A percentile compares a stretch with the other conserved stretches of the same genome.
These are phyloP conservation scores for Acacia confusa DNA, from an alignment of 306 rosid species.

Conservation along the genomic window DNA sequence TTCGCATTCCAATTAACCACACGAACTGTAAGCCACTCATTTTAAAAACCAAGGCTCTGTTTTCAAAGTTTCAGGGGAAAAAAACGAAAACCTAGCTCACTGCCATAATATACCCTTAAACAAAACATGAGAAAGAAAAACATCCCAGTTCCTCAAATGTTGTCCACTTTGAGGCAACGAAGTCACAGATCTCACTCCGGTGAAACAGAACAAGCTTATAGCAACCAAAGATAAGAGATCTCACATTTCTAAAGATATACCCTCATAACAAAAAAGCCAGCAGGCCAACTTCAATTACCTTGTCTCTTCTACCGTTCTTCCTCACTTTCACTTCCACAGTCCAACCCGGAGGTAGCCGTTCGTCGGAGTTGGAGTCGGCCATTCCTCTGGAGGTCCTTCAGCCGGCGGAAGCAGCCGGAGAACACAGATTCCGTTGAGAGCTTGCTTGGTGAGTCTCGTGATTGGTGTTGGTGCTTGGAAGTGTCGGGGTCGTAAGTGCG, in stretches of 20 bases:
- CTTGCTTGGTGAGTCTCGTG: background rate
- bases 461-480: background rate
- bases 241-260: slow-evolving; percentile 20
- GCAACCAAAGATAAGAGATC: slow-evolving; percentile 33
- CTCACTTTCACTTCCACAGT: slow-evolving; percentile 54
- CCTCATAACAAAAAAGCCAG: background rate
- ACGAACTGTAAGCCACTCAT: background rate
- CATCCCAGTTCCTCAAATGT: slow-evolving; percentile 1
- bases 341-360: slow-evolving; percentile 74
- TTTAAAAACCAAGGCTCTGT: background rate
- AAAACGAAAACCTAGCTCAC: background rate
- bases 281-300: slow-evolving; percentile 45
- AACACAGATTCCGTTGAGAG: background rate
- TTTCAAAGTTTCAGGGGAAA: background rate
- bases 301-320: slow-evolving; percentile 63
- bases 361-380: slow-evolving; percentile 48
- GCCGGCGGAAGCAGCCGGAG: background rate
- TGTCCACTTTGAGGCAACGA: background rate
- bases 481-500: background rate
- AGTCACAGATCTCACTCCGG: slow-evolving; percentile 14
- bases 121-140: background rate
- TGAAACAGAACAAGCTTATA: background rate
- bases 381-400: slow-evolving; percentile 38
- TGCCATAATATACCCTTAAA: background rate
- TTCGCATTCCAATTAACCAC: background rate